These are phyloP conservation scores for Solanum hybrid DNA, from an alignment of 305 asterid genomes.

Conservation along the genomic window DNA sequence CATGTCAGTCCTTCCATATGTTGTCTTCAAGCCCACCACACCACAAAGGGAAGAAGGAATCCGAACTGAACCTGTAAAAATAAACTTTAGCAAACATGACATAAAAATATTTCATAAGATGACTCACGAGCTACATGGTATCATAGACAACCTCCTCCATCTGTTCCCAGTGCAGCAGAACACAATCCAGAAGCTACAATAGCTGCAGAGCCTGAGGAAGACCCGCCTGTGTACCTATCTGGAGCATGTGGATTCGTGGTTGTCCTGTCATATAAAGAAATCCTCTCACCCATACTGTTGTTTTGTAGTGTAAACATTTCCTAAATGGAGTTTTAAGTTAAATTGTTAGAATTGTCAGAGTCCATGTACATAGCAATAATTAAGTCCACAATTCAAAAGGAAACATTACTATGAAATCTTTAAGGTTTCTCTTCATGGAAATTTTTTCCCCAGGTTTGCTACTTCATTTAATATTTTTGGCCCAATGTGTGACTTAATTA, in stretches of 20 bases:
- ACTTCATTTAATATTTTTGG: background rate
- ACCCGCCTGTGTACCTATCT: constrained; percentile 90
- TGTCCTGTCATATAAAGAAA: constrained; percentile 43
- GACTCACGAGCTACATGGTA: constrained; percentile 12
- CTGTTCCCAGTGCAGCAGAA: constrained; percentile 92
- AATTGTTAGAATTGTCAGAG: background rate
- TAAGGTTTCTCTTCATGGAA: background rate
- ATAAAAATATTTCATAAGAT: background rate
- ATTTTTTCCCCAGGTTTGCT: no score
- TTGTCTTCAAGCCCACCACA: constrained; percentile 81
- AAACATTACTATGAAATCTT: background rate
- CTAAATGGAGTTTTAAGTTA: background rate
- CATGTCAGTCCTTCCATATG: constrained; percentile 76
- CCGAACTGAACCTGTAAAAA: constrained; percentile 69
- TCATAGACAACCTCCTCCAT: constrained; percentile 83
- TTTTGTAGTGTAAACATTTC: background rate
- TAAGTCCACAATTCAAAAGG: background rate
- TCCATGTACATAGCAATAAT: background rate
- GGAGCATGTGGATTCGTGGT: constrained; percentile 88
- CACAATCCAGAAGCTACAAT: constrained; percentile 89
- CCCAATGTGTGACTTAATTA: background rate
- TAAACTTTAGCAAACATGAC: constrained; percentile 3
- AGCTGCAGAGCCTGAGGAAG: constrained; percentile 95
- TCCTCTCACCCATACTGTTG: background rate
- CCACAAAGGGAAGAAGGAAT: constrained; percentile 94